A percentile compares a stretch with the other conserved stretches of the same genome.
Evolutionary conservation across 78 protist species (phyloP).

Genomic region (Polysphondylium violaceum): DNA sequence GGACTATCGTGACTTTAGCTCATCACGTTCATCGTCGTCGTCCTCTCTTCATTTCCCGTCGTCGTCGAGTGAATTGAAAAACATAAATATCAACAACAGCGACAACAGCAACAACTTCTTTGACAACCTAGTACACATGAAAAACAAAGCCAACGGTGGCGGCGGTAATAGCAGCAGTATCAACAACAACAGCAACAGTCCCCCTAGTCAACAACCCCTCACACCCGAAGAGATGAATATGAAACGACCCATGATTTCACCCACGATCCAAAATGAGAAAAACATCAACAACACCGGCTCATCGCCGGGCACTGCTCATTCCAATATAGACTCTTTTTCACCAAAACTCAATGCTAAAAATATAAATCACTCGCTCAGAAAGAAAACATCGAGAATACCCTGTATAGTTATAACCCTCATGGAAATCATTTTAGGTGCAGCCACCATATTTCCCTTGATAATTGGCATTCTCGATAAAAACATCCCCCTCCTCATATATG

Average conservation of each 20-base stretch:
- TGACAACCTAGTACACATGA: neutral
- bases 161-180: conserved; percentile 24
- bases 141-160: neutral
- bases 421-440: neutral
- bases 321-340: neutral
- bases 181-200: conserved; percentile 5
- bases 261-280: neutral
- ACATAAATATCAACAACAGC: neutral
- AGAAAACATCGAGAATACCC: conserved; percentile 10
- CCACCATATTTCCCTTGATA: conserved; percentile 27
- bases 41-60: no score
- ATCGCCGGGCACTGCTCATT: neutral
- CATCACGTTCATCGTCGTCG: neutral
- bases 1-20: neutral
- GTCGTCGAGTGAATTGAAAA: no score
- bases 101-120: neutral
- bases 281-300: neutral
- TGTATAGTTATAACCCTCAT: conserved; percentile 19
- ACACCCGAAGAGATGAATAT: conserved; percentile 9
- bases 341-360: conserved; percentile 1
- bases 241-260: conserved; percentile 12
- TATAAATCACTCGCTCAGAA: neutral
- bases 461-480: conserved; percentile 28
- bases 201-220: neutral
- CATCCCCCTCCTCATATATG: conserved; percentile 19